Evolutionary conservation across 2,329 filamentous ascomycete genomes (phyloP).

Genomic region (Erysiphe pisi): DNA sequence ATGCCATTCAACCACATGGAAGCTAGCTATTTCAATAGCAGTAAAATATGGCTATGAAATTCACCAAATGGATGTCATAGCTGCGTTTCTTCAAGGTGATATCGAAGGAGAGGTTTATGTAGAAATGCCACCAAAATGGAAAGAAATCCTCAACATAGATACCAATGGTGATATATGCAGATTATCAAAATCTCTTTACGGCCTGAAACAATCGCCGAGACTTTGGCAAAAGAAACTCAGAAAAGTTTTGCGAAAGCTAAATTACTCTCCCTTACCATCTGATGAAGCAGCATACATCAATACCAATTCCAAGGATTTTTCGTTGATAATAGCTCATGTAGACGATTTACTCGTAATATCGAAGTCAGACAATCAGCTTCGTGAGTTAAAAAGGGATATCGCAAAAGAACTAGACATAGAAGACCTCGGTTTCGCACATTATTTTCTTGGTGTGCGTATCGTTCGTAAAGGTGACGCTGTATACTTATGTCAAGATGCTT

Average conservation of each 20-base stretch:
- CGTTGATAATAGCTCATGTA: not conserved
- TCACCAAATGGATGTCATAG: constrained; percentile 23
- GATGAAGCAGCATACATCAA: not conserved
- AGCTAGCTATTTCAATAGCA: not conserved
- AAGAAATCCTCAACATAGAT: not conserved
- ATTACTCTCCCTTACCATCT: not conserved
- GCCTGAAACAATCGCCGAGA: constrained; percentile 17
- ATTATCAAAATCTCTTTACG: constrained; percentile 18
- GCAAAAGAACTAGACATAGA: not conserved
- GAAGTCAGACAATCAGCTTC: not conserved
- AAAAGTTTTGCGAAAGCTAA: not conserved
- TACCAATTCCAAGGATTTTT: not conserved
- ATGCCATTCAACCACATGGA: not conserved
- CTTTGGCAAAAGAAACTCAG: constrained; percentile 14
- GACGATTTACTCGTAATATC: not conserved
- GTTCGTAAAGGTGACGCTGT: not conserved
- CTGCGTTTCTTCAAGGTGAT: constrained; percentile 24
- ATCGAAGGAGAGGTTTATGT: constrained; percentile 17
- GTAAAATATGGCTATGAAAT: not conserved
- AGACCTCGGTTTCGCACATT: not conserved
- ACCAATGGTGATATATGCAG: constrained; percentile 9
- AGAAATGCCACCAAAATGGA: constrained; percentile 24
- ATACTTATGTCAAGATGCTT: constrained; percentile 26
- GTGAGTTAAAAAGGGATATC: not conserved
- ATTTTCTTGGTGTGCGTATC: not conserved